Conservation (phyloP, 2,329 filamentous ascomycete genomes). For the Verticillium longisporum region DNA sequence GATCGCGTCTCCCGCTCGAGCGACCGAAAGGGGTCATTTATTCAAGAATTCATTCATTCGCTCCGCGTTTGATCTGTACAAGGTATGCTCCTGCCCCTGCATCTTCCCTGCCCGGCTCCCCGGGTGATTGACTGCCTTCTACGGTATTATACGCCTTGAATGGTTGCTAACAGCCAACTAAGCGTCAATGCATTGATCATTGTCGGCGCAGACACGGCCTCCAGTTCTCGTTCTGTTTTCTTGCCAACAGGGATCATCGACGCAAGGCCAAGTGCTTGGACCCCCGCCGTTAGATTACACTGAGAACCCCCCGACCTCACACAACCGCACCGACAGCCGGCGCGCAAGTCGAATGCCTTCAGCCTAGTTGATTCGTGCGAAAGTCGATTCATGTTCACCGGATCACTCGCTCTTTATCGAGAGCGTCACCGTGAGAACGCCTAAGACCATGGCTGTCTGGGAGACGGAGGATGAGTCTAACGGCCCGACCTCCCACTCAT, state of each 20-base stretch:
- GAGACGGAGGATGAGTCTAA: slow-evolving; percentile 58
- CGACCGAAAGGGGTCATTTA: not conserved
- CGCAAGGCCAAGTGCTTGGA: not conserved
- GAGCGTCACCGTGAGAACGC: not conserved
- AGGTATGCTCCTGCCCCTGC: slow-evolving; percentile 6
- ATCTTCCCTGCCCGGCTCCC: slow-evolving; percentile 7
- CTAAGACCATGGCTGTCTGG: slow-evolving; percentile 45
- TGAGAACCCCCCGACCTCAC: slow-evolving; percentile 5
- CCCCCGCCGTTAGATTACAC: not conserved
- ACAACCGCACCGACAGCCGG: slow-evolving; percentile 5
- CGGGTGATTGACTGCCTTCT: not conserved
- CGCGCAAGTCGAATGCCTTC: slow-evolving; percentile 9
- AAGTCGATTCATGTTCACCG: slow-evolving; percentile 7
- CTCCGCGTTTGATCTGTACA: not conserved
- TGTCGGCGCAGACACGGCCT: slow-evolving; percentile 7
- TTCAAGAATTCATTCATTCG: not conserved
- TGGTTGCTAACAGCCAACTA: not conserved
- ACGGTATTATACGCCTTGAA: slow-evolving; percentile 5
- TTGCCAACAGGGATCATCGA: slow-evolving; percentile 8
- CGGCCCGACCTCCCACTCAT: slow-evolving; percentile 46
- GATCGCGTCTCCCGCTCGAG: not conserved
- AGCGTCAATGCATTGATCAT: slow-evolving; percentile 11
- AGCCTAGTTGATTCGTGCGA: not conserved
- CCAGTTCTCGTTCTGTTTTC: slow-evolving; percentile 8
- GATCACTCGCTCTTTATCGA: not conserved